Base-by-base conservation (phyloP, 2,329 filamentous ascomycete species). In the Penicillium sp. region DNA sequence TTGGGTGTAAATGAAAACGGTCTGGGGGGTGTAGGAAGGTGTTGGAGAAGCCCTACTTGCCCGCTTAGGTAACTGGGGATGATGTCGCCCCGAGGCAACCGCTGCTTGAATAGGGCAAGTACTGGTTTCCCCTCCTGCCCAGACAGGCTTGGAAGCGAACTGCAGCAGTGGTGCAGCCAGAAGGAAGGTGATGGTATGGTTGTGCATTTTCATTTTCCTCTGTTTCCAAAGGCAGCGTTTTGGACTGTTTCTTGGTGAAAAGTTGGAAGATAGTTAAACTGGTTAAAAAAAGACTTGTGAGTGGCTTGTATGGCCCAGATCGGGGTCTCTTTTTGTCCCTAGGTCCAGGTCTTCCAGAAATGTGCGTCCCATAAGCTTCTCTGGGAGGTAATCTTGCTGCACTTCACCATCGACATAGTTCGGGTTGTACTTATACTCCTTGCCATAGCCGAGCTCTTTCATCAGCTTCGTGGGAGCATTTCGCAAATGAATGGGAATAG, bases 391-490 rank as follows among this genome's bases (percentile, higher is more conserved):
- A 26, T 93, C 90, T 80, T 99, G 95, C 65, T 83, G 85, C 0
- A 98, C 94, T 68, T 81, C 86, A 0, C 95, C 95, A 63, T 93
- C 88, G 55, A 86, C 79, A 72, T 94, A 99, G 69, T 96, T 91
- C 0, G 95, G 95, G 68, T 96, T 96, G 73, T 99, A 98, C 78
- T 98, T 98, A 78, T 99, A 99, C 75, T 93, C 91, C 54, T 88
- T 89, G 0, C 93, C 93, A 73, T 93, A 96, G 0, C 92, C 94
- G 68, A 98, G 80, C 68, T 97, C 94, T 71, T 93, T 91, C 94
- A 99, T 96, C 67, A 98, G 76, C 67, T 89, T 86, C 1, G 95
- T 98, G 0, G 95, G 94, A 9, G 95, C 95, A 76, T 98, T 98
- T 61, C 95, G 83, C 61, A 99, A 78, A 75, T 98, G 95, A 42